Conservation (phyloP, 352 stramenopile genomes). For the Globisporangium sylvaticum region DNA sequence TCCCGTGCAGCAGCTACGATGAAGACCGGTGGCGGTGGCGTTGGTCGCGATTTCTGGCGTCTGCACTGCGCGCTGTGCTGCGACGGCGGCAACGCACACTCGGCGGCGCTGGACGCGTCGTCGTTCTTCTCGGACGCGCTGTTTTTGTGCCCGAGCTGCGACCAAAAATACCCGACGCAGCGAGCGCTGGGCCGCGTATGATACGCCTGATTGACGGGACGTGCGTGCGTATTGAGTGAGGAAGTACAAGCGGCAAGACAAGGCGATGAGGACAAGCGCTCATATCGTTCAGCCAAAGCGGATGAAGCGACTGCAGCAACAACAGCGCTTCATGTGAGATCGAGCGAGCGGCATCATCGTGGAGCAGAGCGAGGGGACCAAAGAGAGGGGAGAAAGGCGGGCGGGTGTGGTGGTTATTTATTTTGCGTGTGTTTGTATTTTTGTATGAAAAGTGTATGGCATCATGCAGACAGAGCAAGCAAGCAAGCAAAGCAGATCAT, state of each 20-base stretch:
- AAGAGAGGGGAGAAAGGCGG: no score
- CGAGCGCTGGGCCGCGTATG: conserved; percentile 53
- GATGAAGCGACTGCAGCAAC: no score
- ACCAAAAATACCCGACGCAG: conserved; percentile 82
- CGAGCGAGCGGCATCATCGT: no score
- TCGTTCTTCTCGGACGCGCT: conserved; percentile 38
- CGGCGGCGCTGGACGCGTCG: conserved; percentile 22
- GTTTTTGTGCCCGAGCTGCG: conserved; percentile 65
- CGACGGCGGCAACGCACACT: conserved; percentile 23
- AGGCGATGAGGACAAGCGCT: conserved; percentile 11
- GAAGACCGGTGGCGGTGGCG: background rate
- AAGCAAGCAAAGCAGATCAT: no score
- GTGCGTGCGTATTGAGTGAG: no score
- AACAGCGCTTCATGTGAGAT: no score
- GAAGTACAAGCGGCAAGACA: background rate
- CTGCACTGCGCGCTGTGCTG: conserved; percentile 62
- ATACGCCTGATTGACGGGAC: background rate
- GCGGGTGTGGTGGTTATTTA: conserved; percentile 25
- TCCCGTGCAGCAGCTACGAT: background rate
- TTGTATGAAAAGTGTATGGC: background rate
- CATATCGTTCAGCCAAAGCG: background rate
- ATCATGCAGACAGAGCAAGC: no score
- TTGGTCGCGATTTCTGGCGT: conserved; percentile 30
- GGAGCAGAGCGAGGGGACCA: no score
- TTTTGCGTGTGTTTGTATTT: conserved; percentile 8